These are phyloP conservation scores for Lactifluus subvellereus DNA, from an alignment of 768 basidiomycete species.

Conservation along the genomic window DNA sequence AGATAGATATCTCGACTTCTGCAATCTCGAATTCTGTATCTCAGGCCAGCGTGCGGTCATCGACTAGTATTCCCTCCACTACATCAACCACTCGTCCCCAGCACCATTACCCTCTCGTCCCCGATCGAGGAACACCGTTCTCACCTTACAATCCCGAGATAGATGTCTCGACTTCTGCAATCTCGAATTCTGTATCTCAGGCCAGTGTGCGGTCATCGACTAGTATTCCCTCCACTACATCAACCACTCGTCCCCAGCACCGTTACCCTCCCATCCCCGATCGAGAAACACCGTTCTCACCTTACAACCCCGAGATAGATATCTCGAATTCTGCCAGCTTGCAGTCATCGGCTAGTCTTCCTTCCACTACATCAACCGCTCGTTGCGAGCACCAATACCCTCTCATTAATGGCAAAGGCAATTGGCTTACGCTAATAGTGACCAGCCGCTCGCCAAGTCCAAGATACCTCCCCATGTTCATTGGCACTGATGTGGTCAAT, in stretches of 20 bases:
- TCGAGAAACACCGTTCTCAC: neutral
- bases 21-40: too few species aligned
- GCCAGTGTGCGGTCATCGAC: neutral
- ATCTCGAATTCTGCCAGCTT: neutral
- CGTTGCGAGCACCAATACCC: conserved; percentile 35
- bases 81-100: too few species aligned
- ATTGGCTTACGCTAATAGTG: conserved; percentile 44
- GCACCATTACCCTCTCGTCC: too few species aligned
- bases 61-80: too few species aligned
- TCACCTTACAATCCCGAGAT: neutral
- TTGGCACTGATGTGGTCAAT: conserved; percentile 43
- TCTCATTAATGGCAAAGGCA: conserved; percentile 36
- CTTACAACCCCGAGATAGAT: neutral
- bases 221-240: neutral
- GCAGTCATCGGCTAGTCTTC: neutral
- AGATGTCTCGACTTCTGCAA: neutral
- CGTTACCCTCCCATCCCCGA: conserved; percentile 23
- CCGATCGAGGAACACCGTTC: neutral
- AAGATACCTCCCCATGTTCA: conserved; percentile 40
- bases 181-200: too few species aligned
- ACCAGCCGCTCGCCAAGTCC: conserved; percentile 38
- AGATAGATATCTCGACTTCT: too few species aligned
- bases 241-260: conserved; percentile 30
- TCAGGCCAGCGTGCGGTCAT: too few species aligned
- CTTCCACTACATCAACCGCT: neutral